Conservation (phyloP, 805 yeast genomes). For the Candida parachauliodes region DNA sequence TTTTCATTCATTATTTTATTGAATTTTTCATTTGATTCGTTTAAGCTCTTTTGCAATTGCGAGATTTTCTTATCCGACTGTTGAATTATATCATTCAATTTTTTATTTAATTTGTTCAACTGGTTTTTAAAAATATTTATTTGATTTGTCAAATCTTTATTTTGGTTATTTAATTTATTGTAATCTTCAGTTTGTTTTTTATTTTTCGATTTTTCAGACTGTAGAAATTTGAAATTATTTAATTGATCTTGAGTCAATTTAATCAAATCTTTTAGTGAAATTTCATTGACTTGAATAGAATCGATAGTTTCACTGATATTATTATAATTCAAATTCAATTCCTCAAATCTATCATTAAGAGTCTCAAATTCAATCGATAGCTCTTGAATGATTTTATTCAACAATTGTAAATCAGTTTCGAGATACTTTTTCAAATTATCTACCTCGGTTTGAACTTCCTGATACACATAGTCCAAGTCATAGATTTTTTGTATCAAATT, state of each 20-base stretch:
- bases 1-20: slow-evolving; percentile 3
- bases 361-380: slow-evolving; percentile 43
- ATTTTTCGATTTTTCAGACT: slow-evolving; percentile 2
- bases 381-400: slow-evolving; percentile 51
- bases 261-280: slow-evolving; percentile 40
- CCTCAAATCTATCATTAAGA: slow-evolving; percentile 20
- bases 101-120: slow-evolving; percentile 4
- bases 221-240: slow-evolving; percentile 26
- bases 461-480: slow-evolving; percentile 52
- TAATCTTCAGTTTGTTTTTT: slow-evolving; percentile 5
- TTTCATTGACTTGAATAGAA: slow-evolving; percentile 47
- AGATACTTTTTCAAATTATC: slow-evolving; percentile 60
- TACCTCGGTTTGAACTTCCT: slow-evolving; percentile 55
- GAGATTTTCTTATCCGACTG: slow-evolving; percentile 4
- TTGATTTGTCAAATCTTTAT: slow-evolving; percentile 6
- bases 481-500: slow-evolving; percentile 56
- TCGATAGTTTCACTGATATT: slow-evolving; percentile 54
- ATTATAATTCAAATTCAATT: slow-evolving; percentile 42
- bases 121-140: slow-evolving; percentile 4
- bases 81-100: slow-evolving; percentile 1
- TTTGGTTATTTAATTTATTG: slow-evolving; percentile 4
- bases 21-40: slow-evolving; percentile 1
- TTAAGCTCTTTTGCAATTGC: background rate
- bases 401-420: slow-evolving; percentile 55
- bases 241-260: slow-evolving; percentile 50